Evolutionary conservation across 2,329 filamentous ascomycete genomes (phyloP), one percentile per base, ranked within the genome.

Genomic region (Hypoxylon sp.): DNA sequence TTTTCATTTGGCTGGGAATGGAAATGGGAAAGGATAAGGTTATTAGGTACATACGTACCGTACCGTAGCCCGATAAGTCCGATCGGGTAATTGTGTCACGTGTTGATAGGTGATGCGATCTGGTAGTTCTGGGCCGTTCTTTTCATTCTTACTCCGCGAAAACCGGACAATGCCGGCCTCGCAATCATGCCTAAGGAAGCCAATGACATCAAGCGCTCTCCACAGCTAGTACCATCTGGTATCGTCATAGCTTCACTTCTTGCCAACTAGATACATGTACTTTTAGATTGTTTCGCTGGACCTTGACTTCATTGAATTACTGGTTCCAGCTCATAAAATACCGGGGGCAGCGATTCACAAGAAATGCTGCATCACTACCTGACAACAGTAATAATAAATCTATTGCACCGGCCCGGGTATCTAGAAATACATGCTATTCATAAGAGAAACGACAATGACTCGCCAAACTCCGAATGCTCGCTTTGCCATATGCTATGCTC

Each of bases 381-480:
- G 11, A 32, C 36, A 38, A 38, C 8, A 36, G n/a, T 20, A 57
- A 32, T 36, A 33, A 45, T 38, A 33, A 51, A 57, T 60, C 42
- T 64, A 60, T 61, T 62, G 32, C 55, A 57, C 54, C 33, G 33
- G 16, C 32, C 60, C 16, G 64, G 60, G 56, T 67, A 69, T 69
- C 57, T 62, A 64, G 38, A 64, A 44, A 54, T 66, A 69, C 44
- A 51, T 56, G 30, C 12, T 28, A 48, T 48, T 12, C 42, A 22
- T 28, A 46, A 57, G 24, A 30, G 24, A 30, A n/a, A 56, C 40
- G 22, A 48, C 49, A 33, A 58, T 48, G 36, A 57, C 56, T 61
- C 50, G 60, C 57, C 61, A 62, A 42, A 67, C 67, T 64, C 66
- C 63, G 52, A 56, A 67, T 69, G 63, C 66, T 69, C 57, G 61